A percentile compares a stretch with the other conserved stretches of the same genome.
Conservation (phyloP, 2,329 filamentous ascomycete species). For the Colletotrichum lentis region DNA sequence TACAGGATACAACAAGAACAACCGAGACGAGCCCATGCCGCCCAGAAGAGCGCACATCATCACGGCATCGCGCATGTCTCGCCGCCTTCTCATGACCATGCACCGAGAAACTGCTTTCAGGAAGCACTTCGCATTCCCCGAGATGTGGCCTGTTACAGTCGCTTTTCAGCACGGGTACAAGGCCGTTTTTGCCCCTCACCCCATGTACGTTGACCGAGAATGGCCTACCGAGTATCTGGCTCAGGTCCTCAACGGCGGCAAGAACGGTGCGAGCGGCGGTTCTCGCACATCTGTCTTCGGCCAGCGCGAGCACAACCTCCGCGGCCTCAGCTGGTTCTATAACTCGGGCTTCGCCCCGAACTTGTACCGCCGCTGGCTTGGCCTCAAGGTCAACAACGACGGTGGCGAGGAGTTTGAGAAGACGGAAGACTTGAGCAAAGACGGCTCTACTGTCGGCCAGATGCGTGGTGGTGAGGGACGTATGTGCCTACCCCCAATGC, state of each 20-base stretch:
- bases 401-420: constrained; percentile 80
- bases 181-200: constrained; percentile 89
- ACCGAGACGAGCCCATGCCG: constrained; percentile 62
- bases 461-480: constrained; percentile 78
- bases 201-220: constrained; percentile 83
- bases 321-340: constrained; percentile 91
- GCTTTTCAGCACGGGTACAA: constrained; percentile 93
- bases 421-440: constrained; percentile 60
- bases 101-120: constrained; percentile 86
- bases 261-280: constrained; percentile 78
- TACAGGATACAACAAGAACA: constrained; percentile 78
- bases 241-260: constrained; percentile 80
- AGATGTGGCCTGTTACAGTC: constrained; percentile 93
- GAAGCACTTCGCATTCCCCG: constrained; percentile 90
- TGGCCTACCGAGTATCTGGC: constrained; percentile 86
- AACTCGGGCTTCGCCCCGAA: constrained; percentile 83
- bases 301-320: constrained; percentile 88
- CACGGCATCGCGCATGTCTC: constrained; percentile 84
- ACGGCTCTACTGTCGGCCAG: constrained; percentile 56
- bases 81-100: constrained; percentile 83
- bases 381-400: constrained; percentile 79
- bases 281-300: constrained; percentile 77
- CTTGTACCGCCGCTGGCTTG: constrained; percentile 86
- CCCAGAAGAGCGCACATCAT: constrained; percentile 88
- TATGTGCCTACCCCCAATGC: constrained; percentile 91